Evolutionary conservation across 1,284 basidiomycete genomes (phyloP).

Genomic region (Phenoliferia sp.): DNA sequence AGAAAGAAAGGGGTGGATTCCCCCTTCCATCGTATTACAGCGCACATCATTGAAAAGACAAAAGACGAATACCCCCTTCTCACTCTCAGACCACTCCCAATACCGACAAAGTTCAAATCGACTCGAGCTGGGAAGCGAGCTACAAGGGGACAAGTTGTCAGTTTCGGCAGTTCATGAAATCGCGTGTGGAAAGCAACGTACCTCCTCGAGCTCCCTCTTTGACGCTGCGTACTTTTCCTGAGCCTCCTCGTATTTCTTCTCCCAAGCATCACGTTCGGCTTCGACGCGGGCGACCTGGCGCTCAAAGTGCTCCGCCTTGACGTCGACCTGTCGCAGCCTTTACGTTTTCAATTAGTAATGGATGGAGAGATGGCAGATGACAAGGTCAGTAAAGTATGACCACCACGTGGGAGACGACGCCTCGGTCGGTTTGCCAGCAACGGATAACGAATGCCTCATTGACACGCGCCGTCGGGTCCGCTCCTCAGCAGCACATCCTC

Average conservation of each 20-base stretch:
- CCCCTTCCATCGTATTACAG: too few species aligned
- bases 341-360: too few species aligned
- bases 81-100: too few species aligned
- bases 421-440: too few species aligned
- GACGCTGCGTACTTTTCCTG: constrained; percentile 69
- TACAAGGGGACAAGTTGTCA: neutral
- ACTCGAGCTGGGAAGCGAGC: neutral
- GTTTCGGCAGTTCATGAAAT: neutral
- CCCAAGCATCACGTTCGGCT: constrained; percentile 88
- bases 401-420: too few species aligned
- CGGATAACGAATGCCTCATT: too few species aligned
- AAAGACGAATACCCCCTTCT: too few species aligned
- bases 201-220: constrained; percentile 82
- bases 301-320: constrained; percentile 99
- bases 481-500: too few species aligned
- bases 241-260: constrained; percentile 78
- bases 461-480: too few species aligned
- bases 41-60: too few species aligned
- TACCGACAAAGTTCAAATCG: too few species aligned
- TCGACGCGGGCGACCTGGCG: constrained; percentile 81
- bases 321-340: constrained; percentile 93
- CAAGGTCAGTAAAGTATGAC: too few species aligned
- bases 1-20: neutral
- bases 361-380: neutral
- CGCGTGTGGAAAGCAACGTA: constrained; percentile 50